Percentiles rank a stretch among this genome's conserved stretches.
Conservation (phyloP, 192 early-diverging fungal genomes). For the Coemansia sp. region DNA sequence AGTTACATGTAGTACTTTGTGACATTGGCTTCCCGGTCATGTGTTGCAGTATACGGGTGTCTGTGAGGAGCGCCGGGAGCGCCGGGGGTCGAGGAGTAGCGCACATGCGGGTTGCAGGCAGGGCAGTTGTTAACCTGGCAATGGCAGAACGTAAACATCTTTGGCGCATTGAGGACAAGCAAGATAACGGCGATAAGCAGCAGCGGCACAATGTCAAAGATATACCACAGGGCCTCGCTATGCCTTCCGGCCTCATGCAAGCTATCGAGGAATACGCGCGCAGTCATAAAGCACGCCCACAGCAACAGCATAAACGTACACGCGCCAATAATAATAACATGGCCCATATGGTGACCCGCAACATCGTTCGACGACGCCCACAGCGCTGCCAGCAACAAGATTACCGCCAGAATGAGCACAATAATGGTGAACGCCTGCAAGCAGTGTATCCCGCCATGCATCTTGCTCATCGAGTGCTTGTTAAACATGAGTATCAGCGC, state of each 20-base stretch:
- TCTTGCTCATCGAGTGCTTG: conserved; percentile 28
- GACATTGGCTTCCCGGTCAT: conserved; percentile 33
- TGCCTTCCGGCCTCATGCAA: conserved; percentile 37
- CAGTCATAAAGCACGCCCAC: conserved; percentile 51
- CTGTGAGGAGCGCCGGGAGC: neutral
- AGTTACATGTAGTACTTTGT: conserved; percentile 44
- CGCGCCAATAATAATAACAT: conserved; percentile 43
- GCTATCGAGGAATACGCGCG: conserved; percentile 36
- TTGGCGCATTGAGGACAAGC: conserved; percentile 47
- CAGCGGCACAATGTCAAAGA: conserved; percentile 49
- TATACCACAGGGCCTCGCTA: conserved; percentile 55
- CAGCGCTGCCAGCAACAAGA: conserved; percentile 19
- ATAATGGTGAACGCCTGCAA: conserved; percentile 50
- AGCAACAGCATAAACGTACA: conserved; percentile 33
- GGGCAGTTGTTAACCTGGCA: conserved; percentile 53
- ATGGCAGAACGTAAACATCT: conserved; percentile 54
- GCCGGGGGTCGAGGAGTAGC: conserved; percentile 15
- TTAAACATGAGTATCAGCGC: conserved; percentile 52
- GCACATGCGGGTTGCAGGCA: conserved; percentile 45
- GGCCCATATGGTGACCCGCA: conserved; percentile 47
- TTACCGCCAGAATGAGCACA: conserved; percentile 28
- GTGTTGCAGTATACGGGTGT: conserved; percentile 20
- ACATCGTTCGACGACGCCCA: conserved; percentile 46
- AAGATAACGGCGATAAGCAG: conserved; percentile 43
- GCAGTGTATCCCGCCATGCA: conserved; percentile 46